Conservation (phyloP, 2,329 filamentous ascomycete genomes). For the Aphanocladium album region DNA sequence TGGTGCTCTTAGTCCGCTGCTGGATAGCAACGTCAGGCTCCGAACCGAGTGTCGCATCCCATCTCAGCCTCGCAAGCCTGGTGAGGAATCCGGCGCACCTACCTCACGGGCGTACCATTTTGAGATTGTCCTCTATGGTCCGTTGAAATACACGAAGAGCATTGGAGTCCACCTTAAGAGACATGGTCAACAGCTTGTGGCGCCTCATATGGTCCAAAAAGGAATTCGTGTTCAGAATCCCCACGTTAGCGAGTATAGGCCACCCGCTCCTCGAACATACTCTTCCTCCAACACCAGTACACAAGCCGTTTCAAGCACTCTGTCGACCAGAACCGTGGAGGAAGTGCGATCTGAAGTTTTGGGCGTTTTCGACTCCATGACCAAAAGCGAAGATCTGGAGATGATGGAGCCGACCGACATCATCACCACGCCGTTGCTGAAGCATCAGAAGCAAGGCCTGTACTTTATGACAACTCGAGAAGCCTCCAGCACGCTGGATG, state of each 20-base stretch:
- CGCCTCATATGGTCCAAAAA: conserved; percentile 59
- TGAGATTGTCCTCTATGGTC: conserved; percentile 75
- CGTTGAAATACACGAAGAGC: conserved; percentile 56
- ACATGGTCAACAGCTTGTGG: conserved; percentile 61
- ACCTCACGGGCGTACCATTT: conserved; percentile 59
- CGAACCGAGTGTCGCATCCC: conserved; percentile 68
- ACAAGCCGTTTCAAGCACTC: conserved; percentile 17
- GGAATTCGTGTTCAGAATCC: conserved; percentile 74
- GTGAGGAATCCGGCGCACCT: conserved; percentile 59
- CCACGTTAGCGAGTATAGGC: conserved; percentile 51
- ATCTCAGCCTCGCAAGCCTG: conserved; percentile 54
- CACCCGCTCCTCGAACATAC: conserved; percentile 32
- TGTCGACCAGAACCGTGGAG: conserved; percentile 62
- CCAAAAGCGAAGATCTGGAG: conserved; percentile 69
- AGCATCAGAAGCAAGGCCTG: conserved; percentile 86
- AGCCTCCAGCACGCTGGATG: conserved; percentile 54
- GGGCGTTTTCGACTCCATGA: conserved; percentile 81
- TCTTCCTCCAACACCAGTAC: conserved; percentile 22
- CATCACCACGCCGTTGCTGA: conserved; percentile 65
- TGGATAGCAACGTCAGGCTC: conserved; percentile 64
- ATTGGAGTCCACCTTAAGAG: conserved; percentile 64
- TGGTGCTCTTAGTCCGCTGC: conserved; percentile 61
- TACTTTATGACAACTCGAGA: conserved; percentile 82
- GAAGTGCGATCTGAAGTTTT: conserved; percentile 82
- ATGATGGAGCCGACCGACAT: conserved; percentile 60